phyloP scores from a whole-genome alignment of 768 basidiomycete genomes.

The Trametes cinnabarina region DNA sequence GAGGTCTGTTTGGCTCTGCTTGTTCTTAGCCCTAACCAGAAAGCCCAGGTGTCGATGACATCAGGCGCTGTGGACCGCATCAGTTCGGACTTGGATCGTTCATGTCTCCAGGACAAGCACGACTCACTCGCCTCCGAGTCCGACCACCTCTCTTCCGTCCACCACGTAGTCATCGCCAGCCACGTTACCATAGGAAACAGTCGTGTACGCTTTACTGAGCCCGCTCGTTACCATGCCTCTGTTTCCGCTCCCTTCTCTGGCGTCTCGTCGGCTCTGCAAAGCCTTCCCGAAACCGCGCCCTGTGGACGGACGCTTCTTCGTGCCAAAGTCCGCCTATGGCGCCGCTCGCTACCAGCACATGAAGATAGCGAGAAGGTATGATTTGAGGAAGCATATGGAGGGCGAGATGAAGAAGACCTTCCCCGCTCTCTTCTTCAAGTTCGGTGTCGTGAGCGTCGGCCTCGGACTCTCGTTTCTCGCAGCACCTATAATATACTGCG shows the following conservation, averaged over 20 bases:
- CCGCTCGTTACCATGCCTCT: too few species aligned
- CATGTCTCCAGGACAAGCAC: too few species aligned
- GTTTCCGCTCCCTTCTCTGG: slow-evolving; percentile 1
- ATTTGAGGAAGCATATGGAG: background rate
- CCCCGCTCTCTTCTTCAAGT: background rate
- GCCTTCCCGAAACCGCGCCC: background rate
- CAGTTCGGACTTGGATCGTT: too few species aligned
- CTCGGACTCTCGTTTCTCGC: slow-evolving; percentile 43
- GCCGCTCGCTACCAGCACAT: background rate
- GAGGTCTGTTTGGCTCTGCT: slow-evolving; percentile 1
- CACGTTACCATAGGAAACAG: too few species aligned
- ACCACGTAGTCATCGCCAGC: too few species aligned
- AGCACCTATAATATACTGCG: slow-evolving; percentile 46
- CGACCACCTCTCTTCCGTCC: too few species aligned
- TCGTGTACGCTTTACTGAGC: too few species aligned
- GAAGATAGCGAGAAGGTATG: background rate
- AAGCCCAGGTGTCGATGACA: background rate
- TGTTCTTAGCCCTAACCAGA: background rate
- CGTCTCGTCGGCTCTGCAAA: slow-evolving; percentile 5
- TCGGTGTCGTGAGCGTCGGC: slow-evolving; percentile 41
- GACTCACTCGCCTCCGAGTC: too few species aligned
- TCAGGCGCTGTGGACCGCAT: background rate
- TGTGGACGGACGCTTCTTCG: background rate
- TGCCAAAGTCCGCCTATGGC: slow-evolving; percentile 26
- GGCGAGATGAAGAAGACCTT: background rate